Evolutionary conservation across 257 asterid genomes (phyloP), one percentile per base, ranked within the genome.

Genomic region (Lycium barbarum): DNA sequence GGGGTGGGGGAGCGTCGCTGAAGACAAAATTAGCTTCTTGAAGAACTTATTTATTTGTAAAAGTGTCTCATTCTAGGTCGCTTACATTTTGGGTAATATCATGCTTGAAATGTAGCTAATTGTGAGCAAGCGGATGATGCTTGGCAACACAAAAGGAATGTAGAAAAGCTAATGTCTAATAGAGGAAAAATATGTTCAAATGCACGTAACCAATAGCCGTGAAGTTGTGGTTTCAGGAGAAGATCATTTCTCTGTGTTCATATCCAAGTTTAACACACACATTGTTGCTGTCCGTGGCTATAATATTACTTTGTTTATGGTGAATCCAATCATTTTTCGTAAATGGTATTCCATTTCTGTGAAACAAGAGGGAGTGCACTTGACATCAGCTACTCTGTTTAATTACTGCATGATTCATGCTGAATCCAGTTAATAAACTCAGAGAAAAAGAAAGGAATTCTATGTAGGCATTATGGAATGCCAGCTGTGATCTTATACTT

Each of bases 71-170:
- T 45, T n/a, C n/a, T 73, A 47, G 18, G 2, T 71, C 35, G 4
- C 45, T 13, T 66, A 17, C 20, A n/a, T 73, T 73, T 20, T 47
- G 36, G 59, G 59, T 47, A 73, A 47, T 47, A n/a, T 10, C 36
- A 47, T 73, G 61, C 53, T 47, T 73, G 9, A 73, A 45, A 47
- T 47, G 59, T 13, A 20, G 11, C 18, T 45, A n/a, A 20, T 47
- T 43, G 38, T 33, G 73, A 66, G 26, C 73, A 66, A 66, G 55
- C 3, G 79, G 79, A 71, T 43, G 79, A 71, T 71, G 33, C 17
- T 18, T 71, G 35, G 79, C 79, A 71, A 71, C 54, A n/a, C 53
- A 71, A 71, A 70, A 18, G 35, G 57, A 43, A 11, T 43, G 3
- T 71, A 9, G 36, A 70, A 17, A 18, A 70, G 79, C 57, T 71